Conservation (phyloP, 2,329 filamentous ascomycete species). For the Clonostachys solani region DNA sequence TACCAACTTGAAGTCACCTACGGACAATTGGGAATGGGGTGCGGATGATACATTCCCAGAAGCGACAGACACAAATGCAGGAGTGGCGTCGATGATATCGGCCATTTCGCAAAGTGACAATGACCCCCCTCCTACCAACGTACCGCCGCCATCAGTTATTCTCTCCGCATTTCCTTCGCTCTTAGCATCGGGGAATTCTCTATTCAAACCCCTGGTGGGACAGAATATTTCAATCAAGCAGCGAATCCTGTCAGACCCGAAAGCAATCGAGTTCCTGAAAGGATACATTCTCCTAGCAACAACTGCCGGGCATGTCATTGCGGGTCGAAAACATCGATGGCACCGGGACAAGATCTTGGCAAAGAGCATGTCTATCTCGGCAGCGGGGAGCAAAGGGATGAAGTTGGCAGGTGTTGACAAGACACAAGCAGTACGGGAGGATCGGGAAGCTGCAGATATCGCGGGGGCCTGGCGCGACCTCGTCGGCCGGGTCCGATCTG, state of each 20-base stretch:
- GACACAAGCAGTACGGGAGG: conserved; percentile 75
- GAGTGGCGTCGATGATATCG: not conserved
- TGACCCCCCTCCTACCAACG: conserved; percentile 69
- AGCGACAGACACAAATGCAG: conserved; percentile 1
- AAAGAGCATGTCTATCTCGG: conserved; percentile 85
- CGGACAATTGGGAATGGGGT: conserved; percentile 46
- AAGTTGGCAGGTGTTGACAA: conserved; percentile 86
- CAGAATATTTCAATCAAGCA: conserved; percentile 55
- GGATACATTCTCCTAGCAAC: conserved; percentile 60
- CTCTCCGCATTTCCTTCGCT: conserved; percentile 72
- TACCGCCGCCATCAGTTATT: conserved; percentile 82
- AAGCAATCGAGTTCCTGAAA: conserved; percentile 58
- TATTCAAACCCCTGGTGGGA: conserved; percentile 62
- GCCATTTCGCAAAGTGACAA: conserved; percentile 15
- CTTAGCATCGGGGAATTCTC: conserved; percentile 59
- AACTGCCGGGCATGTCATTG: conserved; percentile 76
- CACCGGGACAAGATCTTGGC: conserved; percentile 81
- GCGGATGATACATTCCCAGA: conserved; percentile 24
- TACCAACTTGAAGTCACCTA: conserved; percentile 7
- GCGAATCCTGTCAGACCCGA: conserved; percentile 58
- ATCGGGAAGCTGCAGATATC: conserved; percentile 78
- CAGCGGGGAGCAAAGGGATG: conserved; percentile 77
- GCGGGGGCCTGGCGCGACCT: conserved; percentile 71
- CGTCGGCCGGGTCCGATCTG: conserved; percentile 69
- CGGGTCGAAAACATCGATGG: conserved; percentile 83